A percentile compares a stretch with the other conserved stretches of the same genome.
phyloP scores from a whole-genome alignment of 108 stramenopile genomes.

The Nannochloropsis salina region DNA sequence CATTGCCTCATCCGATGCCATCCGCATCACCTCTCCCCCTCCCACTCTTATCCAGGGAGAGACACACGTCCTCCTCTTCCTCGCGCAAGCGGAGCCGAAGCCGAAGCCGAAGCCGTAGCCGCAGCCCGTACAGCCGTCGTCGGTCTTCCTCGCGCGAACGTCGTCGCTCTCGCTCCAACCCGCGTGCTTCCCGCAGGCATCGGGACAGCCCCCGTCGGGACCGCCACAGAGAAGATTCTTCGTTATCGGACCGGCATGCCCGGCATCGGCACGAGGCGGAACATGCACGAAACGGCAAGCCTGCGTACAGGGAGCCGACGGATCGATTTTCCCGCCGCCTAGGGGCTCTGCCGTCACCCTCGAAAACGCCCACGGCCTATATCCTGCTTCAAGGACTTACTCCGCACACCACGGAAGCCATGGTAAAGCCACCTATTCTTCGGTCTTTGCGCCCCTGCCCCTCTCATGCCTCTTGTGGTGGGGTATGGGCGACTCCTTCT shows the following conservation, averaged over 20 bases:
- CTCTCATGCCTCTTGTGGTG: too few relatives aligned
- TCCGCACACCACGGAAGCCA: background rate
- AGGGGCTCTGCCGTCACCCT: background rate
- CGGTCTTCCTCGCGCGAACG: background rate
- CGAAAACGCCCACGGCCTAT: background rate
- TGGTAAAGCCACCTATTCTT: background rate
- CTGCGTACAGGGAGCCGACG: background rate
- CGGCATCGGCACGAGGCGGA: background rate
- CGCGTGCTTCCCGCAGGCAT: background rate
- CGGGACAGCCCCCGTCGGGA: background rate
- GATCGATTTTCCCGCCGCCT: background rate
- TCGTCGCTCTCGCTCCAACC: background rate
- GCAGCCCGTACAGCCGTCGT: background rate
- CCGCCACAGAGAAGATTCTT: background rate
- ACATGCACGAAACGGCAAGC: background rate
- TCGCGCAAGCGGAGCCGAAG: background rate
- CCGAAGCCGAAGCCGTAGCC: background rate
- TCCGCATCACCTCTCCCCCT: background rate
- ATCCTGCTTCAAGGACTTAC: background rate
- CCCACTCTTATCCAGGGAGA: background rate
- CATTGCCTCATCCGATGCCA: too few relatives aligned
- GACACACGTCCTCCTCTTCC: conserved; percentile 12
- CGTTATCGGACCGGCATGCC: background rate
- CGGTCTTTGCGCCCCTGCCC: too few relatives aligned
- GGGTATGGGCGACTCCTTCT: too few relatives aligned